Base-by-base conservation (phyloP, 768 basidiomycete genomes). In the Leucosporidium scottii region DNA sequence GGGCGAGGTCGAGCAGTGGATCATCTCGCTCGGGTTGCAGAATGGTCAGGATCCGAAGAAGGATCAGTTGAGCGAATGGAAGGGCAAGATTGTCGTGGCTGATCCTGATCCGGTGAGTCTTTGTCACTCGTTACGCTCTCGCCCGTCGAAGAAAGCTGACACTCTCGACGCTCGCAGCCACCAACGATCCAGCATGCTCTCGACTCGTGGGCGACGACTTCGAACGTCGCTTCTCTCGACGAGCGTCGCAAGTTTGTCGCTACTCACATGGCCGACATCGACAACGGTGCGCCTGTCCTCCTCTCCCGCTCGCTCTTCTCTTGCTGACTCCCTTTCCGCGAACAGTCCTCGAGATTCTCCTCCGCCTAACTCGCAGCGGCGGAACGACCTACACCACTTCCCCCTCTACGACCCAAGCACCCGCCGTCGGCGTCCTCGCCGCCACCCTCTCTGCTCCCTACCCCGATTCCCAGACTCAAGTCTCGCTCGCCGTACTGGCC, bases 1-100 rank as follows among this genome's bases (percentile, higher is more conserved):
- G 12, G 94, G 94, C 36, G 90, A 93, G 76, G 85, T 93, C 28
- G 91, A 94, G 74, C 92, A 93, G 49, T 98, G 93, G 93, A 80
- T 91, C 74, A 85, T 85, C 73, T 76, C 68, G 64, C 65, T 72
- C 31, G 66, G 67, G 4, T 59, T 72, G 47, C 27, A 59, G 53
- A 73, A 61, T 64, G 74, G 67, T 3, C 25, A 57, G 56, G 59
- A 67, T 67, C 51, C 66, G 50, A 70, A 67, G 56, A 39, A 51
- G 57, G 66, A 61, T 68, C 67, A 50, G 60, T 59, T 64, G 28
- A 73, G 49, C 49, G 77, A 75, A 82, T 99, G 96, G 96, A 88
- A 89, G 79, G 91, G 87, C 79, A 94, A 93, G 79, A 89, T 98
- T 63, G 83, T 85, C 49, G 89, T 98, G 28, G 84, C 85, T 34